Base-by-base conservation (phyloP, 495 filamentous ascomycete genomes). In the Hypoxylon intermedium region DNA sequence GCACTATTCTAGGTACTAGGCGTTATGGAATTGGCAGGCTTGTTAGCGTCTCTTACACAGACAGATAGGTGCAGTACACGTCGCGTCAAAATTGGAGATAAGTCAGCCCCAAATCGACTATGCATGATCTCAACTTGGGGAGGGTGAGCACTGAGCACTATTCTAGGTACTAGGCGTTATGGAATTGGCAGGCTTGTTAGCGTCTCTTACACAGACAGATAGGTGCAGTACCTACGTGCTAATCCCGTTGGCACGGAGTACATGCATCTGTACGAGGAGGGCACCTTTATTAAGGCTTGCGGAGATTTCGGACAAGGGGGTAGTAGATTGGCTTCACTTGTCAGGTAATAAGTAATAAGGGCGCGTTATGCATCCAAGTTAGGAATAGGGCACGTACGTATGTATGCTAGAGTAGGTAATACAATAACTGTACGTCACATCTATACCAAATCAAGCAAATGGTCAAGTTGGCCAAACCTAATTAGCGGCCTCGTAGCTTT, bases 181-280 rank as follows among this genome's bases (percentile, higher is more conserved):
- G 50, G 55, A 59, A 50, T 58, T 58, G 48, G 30, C 46, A 55
- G 34, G 36, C 44, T 55, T 44, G 49, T 50, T 58, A 33, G 38
- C 33, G 24, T 47, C 34, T 46, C 48, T 48, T 50, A 54, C 50
- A 48, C 50, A 38, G 26, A 46, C n/a, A n/a, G n/a, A n/a, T n/a
- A n/a, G n/a, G n/a, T n/a, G n/a, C n/a, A n/a, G n/a, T n/a, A n/a
- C n/a, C n/a, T 52, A 52, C 41, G 56, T 65, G 38, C n/a, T 51
- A 53, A 45, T 54, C 61, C 54, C 60, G 49, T 45, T 50, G 49
- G 54, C 49, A 64, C 54, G 60, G 60, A 58, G 61, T 65, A 58
- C 44, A 53, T 63, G 41, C 46, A 20, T 58, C 13, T 18, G 30
- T 36, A 60, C 62, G 31, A 52, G 42, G 37, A 31, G n/a, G 34